phyloP scores from a whole-genome alignment of 2,329 filamentous ascomycete species.

The Fonsecaea erecta region DNA sequence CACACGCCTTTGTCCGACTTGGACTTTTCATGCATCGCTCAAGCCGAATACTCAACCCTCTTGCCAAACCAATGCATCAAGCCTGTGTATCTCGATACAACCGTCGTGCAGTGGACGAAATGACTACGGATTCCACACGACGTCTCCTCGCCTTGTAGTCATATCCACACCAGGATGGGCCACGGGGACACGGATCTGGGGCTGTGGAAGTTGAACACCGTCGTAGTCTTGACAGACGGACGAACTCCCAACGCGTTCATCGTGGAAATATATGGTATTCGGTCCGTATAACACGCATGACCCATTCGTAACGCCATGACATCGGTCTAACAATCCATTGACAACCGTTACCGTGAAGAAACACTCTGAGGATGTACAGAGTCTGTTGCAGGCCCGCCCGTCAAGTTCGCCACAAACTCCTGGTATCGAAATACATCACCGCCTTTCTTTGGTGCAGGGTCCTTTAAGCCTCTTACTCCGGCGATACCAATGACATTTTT shows the following conservation, averaged over 20 bases:
- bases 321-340: not conserved
- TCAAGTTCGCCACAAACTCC: constrained; percentile 79
- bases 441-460: constrained; percentile 59
- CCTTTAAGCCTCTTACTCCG: constrained; percentile 34
- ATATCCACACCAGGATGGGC: too few species aligned
- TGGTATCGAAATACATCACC: constrained; percentile 93
- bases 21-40: too few species aligned
- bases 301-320: not conserved
- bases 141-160: too few species aligned
- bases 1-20: too few species aligned
- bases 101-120: too few species aligned
- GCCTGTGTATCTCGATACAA: too few species aligned
- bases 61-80: too few species aligned
- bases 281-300: not conserved
- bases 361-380: constrained; percentile 16
- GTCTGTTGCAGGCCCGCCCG: constrained; percentile 53
- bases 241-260: not conserved
- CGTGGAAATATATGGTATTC: not conserved
- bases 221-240: not conserved
- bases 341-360: constrained; percentile 16
- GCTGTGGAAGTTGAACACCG: not conserved
- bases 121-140: too few species aligned
- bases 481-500: constrained; percentile 49
- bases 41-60: too few species aligned
- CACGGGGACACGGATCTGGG: too few species aligned